Evolutionary conservation across 345 rosid genomes (phyloP), one percentile per base, ranked within the genome.

Genomic region (Melastoma malabathricum): DNA sequence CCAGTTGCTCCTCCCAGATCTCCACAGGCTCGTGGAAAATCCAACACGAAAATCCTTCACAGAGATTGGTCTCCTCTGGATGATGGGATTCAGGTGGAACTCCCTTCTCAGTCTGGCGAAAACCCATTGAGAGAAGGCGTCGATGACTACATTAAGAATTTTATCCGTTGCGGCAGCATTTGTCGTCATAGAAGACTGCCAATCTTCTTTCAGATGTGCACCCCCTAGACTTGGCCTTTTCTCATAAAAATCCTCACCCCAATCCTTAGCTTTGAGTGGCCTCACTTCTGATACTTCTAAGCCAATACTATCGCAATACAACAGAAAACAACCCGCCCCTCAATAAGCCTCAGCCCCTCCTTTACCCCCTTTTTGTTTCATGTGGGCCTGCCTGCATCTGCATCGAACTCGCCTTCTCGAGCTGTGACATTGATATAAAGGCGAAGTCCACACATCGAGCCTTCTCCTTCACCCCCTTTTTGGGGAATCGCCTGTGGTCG

Each of bases 51-150:
- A 38, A 15, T 53, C 46, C 48, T 51, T 29, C 50, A 38, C 16
- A 16, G 13, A 22, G 63, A 47, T 16, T 89, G 97, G 94, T 74
- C 75, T 39, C 95, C 95, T 20, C 57, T 44, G 45, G 85, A 81
- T 64, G 95, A 89, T 74, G 76, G 75, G 58, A 71, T 81, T 57
- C 65, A 66, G 60, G 51, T 70, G 57, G n/a, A 57, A n/a, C 61
- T 79, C 52, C 70, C 78, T 34, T 29, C 44, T 34, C 69, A 60
- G 31, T 5, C 56, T 16, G 73, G 15, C 10, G 56, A 46, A 15
- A 4, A 25, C 44, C 55, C 58, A 17, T 51, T 77, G 15, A 64
- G 61, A 62, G 64, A 54, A 61, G 64, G 71, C 10, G 39, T 64
- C 22, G 53, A 72, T 59, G 60, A 54, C 34, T 47, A 66, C 48